These are phyloP conservation scores for Fraxinus sp. DNA, from an alignment of 305 asterid species.

Conservation along the genomic window DNA sequence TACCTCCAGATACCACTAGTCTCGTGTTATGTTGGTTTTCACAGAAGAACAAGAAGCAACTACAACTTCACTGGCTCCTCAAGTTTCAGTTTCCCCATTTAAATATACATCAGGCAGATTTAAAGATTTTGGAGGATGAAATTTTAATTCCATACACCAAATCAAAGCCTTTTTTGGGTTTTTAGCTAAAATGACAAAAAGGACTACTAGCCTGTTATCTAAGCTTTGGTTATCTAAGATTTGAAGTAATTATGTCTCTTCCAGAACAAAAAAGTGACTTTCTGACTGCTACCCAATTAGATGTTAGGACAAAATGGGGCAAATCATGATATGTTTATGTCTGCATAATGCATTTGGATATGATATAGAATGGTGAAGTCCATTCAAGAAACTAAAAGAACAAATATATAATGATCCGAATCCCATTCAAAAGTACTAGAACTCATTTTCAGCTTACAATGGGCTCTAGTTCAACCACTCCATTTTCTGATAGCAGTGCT, in stretches of 20 bases:
- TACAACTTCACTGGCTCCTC: not conserved
- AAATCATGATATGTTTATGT: not conserved
- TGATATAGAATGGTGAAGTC: no score
- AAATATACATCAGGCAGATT: not conserved
- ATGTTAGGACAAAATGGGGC: not conserved
- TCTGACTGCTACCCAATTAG: not conserved
- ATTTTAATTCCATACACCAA: not conserved
- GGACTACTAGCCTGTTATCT: not conserved
- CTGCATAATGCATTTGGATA: not conserved
- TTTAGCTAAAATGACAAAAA: not conserved
- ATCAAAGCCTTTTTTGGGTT: not conserved
- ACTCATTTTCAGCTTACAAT: conserved; percentile 17
- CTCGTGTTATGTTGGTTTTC: not conserved
- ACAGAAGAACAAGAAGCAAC: not conserved
- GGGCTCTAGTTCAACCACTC: not conserved
- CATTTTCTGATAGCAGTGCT: conserved; percentile 4
- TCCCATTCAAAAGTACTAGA: not conserved
- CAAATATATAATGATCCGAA: not conserved
- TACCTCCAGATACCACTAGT: not conserved
- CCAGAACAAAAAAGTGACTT: not conserved
- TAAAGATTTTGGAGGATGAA: not conserved
- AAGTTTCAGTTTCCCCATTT: not conserved
- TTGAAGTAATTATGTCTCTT: not conserved
- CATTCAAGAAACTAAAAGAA: conserved; percentile 3
- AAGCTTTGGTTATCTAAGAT: not conserved